Percentiles rank a stretch among this genome's conserved stretches.
Conservation (phyloP, 2,329 filamentous ascomycete species). For the Parafenestella ontariensis region DNA sequence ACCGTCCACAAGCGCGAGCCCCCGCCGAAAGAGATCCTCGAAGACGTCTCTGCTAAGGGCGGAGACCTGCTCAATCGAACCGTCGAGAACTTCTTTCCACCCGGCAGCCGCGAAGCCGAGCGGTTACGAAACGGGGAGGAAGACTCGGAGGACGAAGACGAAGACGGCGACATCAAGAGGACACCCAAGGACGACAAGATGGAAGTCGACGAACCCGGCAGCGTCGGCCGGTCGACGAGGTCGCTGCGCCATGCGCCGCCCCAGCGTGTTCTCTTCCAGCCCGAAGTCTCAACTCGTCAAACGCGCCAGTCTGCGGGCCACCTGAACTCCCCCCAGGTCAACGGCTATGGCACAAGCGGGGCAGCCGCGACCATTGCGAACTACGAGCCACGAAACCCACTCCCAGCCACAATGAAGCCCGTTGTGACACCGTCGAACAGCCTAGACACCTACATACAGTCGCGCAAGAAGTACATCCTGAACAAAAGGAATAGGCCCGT, state of each 20-base stretch:
- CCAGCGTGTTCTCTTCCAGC: slow-evolving; percentile 83
- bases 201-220: slow-evolving; percentile 59
- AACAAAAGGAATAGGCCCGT: slow-evolving; percentile 50
- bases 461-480: slow-evolving; percentile 60
- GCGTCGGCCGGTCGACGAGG: slow-evolving; percentile 48
- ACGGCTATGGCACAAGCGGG: slow-evolving; percentile 47
- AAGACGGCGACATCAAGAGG: slow-evolving; percentile 50
- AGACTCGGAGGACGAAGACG: slow-evolving; percentile 55
- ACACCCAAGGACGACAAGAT: slow-evolving; percentile 61
- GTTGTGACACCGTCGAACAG: slow-evolving; percentile 79
- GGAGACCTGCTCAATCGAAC: slow-evolving; percentile 80
- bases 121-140: slow-evolving; percentile 62
- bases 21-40: slow-evolving; percentile 85
- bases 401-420: slow-evolving; percentile 72
- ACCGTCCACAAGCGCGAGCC: slow-evolving; percentile 80
- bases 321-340: slow-evolving; percentile 53
- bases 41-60: slow-evolving; percentile 80
- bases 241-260: slow-evolving; percentile 81
- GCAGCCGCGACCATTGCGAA: slow-evolving; percentile 67
- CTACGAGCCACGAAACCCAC: slow-evolving; percentile 71
- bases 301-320: slow-evolving; percentile 60
- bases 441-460: slow-evolving; percentile 69
- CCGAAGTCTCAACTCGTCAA: slow-evolving; percentile 73
- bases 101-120: slow-evolving; percentile 57
- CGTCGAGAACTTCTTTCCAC: slow-evolving; percentile 72